phyloP scores from a whole-genome alignment of 2,329 filamentous ascomycete species.

The Phialophora verrucosa region DNA sequence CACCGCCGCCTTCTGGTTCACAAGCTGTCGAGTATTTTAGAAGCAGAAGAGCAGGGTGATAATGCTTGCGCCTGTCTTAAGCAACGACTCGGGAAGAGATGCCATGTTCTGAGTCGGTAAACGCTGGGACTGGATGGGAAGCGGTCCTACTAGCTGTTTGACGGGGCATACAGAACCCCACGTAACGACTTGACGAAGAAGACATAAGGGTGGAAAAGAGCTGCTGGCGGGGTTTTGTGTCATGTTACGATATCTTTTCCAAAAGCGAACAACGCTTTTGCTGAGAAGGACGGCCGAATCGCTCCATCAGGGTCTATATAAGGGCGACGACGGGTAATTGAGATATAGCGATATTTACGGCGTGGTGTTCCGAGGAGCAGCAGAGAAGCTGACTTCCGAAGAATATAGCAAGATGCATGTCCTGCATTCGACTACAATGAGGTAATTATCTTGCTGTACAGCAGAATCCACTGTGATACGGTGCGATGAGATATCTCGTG shows the following conservation, averaged over 20 bases:
- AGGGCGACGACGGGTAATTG: neutral
- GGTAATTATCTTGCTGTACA: neutral
- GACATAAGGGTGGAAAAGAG: constrained; percentile 13
- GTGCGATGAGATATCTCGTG: neutral
- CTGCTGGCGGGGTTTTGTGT: neutral
- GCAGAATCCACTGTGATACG: neutral
- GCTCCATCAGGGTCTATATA: neutral
- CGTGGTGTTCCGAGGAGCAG: neutral
- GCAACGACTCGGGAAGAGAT: neutral
- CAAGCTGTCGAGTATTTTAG: neutral
- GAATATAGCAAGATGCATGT: neutral
- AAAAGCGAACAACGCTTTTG: constrained; percentile 6
- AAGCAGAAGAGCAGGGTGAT: neutral
- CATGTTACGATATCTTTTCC: constrained; percentile 21
- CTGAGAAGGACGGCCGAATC: constrained; percentile 4
- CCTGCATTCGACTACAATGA: neutral
- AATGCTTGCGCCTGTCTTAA: neutral
- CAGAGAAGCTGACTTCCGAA: neutral
- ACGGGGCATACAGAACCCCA: constrained; percentile 25
- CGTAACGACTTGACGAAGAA: constrained; percentile 29
- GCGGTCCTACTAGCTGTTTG: neutral
- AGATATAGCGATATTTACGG: neutral
- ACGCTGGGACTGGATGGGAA: neutral
- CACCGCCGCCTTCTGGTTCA: neutral
- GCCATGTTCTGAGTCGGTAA: neutral